These are phyloP conservation scores for Penicillium thymicola DNA, from an alignment of 2,329 filamentous ascomycete species.

Conservation along the genomic window DNA sequence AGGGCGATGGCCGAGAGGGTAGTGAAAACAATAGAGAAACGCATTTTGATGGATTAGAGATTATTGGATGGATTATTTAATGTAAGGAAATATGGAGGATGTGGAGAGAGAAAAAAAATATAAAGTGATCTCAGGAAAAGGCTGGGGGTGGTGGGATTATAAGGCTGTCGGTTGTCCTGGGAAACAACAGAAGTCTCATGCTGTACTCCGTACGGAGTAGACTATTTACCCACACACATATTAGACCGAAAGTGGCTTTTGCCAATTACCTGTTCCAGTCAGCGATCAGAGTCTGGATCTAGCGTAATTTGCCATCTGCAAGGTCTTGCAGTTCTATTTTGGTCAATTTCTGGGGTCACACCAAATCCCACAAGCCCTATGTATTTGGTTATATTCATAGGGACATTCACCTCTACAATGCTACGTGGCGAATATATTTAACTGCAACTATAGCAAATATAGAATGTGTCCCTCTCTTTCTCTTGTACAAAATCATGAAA, in stretches of 20 bases:
- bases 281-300: conserved; percentile 3
- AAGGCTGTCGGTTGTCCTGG: conserved; percentile 9
- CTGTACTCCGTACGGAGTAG: not conserved
- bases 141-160: not conserved
- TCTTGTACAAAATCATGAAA: too few species aligned
- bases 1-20: conserved; percentile 44
- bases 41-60: conserved; percentile 41
- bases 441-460: too few species aligned
- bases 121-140: not conserved
- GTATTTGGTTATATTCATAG: not conserved
- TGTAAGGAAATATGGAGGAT: conserved; percentile 1
- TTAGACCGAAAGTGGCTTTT: not conserved
- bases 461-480: too few species aligned
- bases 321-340: conserved; percentile 13
- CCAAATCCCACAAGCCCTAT: conserved; percentile 12
- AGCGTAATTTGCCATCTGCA: conserved; percentile 20
- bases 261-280: conserved; percentile 11
- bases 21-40: conserved; percentile 44
- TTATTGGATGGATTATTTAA: conserved; percentile 1
- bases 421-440: not conserved
- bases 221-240: not conserved
- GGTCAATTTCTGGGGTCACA: conserved; percentile 22
- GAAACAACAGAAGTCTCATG: conserved; percentile 7
- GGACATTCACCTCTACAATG: not conserved
- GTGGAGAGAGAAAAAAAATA: conserved; percentile 2